phyloP scores from a whole-genome alignment of 768 basidiomycete species.

The Ramaria rubella region DNA sequence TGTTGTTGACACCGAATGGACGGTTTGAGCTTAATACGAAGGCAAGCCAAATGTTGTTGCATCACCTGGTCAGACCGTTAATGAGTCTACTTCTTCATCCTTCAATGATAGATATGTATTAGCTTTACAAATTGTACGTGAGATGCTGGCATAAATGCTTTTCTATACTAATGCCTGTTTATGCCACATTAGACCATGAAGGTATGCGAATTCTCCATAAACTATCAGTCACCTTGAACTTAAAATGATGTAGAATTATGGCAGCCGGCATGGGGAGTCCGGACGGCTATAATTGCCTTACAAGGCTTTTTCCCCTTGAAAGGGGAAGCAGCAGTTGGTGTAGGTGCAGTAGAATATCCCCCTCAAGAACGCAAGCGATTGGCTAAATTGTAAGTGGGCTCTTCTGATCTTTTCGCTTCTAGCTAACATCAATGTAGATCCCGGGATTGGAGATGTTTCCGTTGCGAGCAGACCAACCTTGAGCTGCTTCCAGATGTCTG shows the following conservation, averaged over 20 bases:
- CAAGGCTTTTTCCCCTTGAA: conserved; percentile 87
- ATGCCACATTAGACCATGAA: conserved; percentile 7
- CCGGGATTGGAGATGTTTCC: conserved; percentile 72
- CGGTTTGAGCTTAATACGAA: conserved; percentile 94
- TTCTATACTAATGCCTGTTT: neutral
- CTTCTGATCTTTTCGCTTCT: conserved; percentile 2
- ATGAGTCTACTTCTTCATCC: conserved; percentile 8
- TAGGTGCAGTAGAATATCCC: conserved; percentile 83
- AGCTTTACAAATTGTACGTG: conserved; percentile 83
- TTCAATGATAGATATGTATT: conserved; percentile 66
- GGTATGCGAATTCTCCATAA: conserved; percentile 20
- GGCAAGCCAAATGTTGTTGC: conserved; percentile 40
- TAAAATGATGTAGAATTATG: conserved; percentile 92
- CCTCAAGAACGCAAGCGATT: conserved; percentile 68
- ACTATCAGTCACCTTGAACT: conserved; percentile 14
- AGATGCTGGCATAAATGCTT: neutral
- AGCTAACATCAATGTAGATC: conserved; percentile 44
- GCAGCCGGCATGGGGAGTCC: conserved; percentile 98
- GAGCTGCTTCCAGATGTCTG: conserved; percentile 65
- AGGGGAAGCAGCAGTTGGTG: conserved; percentile 79
- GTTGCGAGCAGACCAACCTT: conserved; percentile 61
- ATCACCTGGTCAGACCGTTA: neutral
- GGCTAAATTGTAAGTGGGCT: conserved; percentile 56
- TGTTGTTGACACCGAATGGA: conserved; percentile 96
- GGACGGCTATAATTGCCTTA: conserved; percentile 79